These are phyloP conservation scores for Gonium pectorale DNA, from an alignment of 139 green algal species.

Conservation along the genomic window DNA sequence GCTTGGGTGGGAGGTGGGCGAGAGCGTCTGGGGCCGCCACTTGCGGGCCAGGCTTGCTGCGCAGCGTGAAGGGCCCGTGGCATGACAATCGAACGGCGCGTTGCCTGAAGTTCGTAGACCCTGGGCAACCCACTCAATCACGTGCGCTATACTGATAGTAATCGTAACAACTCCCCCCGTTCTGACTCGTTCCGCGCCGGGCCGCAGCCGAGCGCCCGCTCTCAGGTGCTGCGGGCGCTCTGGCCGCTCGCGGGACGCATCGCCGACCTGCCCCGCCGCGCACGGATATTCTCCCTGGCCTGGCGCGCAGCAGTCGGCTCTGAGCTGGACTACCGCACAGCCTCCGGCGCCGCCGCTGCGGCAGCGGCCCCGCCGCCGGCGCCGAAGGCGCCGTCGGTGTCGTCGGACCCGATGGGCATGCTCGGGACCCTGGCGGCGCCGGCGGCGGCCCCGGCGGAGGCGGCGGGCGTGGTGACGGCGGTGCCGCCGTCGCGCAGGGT, in stretches of 20 bases:
- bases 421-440: not conserved
- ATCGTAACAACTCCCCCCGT: too few species aligned
- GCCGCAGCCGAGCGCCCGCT: slow-evolving; percentile 3
- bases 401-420: not conserved
- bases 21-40: too few species aligned
- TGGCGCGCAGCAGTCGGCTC: not conserved
- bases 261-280: slow-evolving; percentile 13
- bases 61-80: too few species aligned
- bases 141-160: too few species aligned
- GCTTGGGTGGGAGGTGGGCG: too few species aligned
- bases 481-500: slow-evolving; percentile 12
- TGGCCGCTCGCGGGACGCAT: slow-evolving; percentile 24
- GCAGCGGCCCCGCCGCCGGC: not conserved
- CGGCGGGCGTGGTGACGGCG: slow-evolving; percentile 1
- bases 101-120: too few species aligned
- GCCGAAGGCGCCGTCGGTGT: not conserved
- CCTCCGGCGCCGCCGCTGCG: not conserved
- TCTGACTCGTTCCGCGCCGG: too few species aligned
- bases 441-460: not conserved
- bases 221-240: slow-evolving; percentile 6
- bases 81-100: too few species aligned
- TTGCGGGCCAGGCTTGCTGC: too few species aligned
- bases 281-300: not conserved
- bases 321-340: slow-evolving; percentile 15
- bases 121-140: too few species aligned